Evolutionary conservation across 345 rosid genomes (phyloP), one percentile per base, ranked within the genome.

Genomic region (Limnanthes douglasii): DNA sequence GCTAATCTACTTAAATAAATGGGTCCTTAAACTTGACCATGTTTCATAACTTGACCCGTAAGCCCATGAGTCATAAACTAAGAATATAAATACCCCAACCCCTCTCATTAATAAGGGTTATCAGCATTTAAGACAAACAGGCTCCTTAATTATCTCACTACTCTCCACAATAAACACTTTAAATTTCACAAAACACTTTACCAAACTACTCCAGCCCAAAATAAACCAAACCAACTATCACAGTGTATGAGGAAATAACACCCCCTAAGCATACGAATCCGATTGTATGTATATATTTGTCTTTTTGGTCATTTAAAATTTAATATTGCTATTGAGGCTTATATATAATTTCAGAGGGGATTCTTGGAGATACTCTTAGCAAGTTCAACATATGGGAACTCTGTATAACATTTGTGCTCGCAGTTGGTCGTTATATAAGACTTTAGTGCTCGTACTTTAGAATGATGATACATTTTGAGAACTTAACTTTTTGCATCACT

Each of bases 321-420:
- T 18, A 55, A 13, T 44, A 17, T 14, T 32, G 32, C 29, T 18
- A 46, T 23, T 34, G 29, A 45, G 31, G 24, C 30, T 50, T 6
- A 13, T 2, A 46, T 53, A 11, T 38, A 36, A 33, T 37, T 62
- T 51, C 78, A 84, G 96, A 84, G 75, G 98, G 95, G 20, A 72
- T 90, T 63, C 77, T 90, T 35, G 96, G 96, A 14, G 98, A 90
- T 69, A 90, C 98, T 3, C 78, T 84, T 45, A 90, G 96, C 85
- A 90, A 90, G 72, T 84, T 84, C 76, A 84, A 83, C 63, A 90
- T 90, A 40, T 84, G 98, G 98, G 98, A 96, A 41, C 94, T 90
- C 48, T 90, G 84, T 60, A 90, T 90, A 52, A 90, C 96, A 33
- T 90, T 84, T 63, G 98, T 84, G 60, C 78, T 90, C 25, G 96